A percentile compares a stretch with the other conserved stretches of the same genome.
phyloP scores from a whole-genome alignment of 441 rosid species.

The Erodium chrysanthum region DNA sequence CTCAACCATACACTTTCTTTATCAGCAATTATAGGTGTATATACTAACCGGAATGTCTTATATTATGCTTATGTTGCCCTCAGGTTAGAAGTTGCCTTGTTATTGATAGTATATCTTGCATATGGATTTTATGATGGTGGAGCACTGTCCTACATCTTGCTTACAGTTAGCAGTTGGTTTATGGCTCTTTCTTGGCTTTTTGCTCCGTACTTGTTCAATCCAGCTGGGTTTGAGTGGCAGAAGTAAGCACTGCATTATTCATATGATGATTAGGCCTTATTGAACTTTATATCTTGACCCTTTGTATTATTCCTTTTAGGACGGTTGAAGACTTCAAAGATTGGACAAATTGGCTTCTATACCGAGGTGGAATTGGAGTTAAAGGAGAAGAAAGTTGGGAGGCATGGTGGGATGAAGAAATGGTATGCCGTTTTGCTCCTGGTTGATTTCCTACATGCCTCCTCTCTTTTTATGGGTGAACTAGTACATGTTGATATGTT shows the following conservation, averaged over 20 bases:
- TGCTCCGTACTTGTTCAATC: constrained; percentile 96
- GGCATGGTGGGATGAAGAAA: constrained; percentile 99
- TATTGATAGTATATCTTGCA: constrained; percentile 74
- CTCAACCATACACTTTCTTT: neutral
- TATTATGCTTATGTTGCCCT: constrained; percentile 22
- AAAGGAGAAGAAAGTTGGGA: constrained; percentile 99
- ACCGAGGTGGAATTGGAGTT: constrained; percentile 99
- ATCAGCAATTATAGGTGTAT: neutral
- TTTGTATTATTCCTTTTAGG: constrained; percentile 36
- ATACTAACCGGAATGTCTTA: constrained; percentile 15
- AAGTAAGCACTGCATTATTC: constrained; percentile 46
- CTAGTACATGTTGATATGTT: neutral
- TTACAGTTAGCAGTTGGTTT: constrained; percentile 94
- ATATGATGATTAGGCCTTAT: constrained; percentile 2
- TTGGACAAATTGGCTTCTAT: constrained; percentile 99
- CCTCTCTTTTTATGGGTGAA: neutral
- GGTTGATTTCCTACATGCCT: neutral
- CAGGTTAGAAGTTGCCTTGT: constrained; percentile 82
- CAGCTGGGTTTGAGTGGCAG: constrained; percentile 99
- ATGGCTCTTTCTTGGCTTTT: constrained; percentile 96
- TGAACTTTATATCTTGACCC: constrained; percentile 2
- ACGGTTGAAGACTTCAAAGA: constrained; percentile 94
- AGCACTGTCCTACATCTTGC: constrained; percentile 71
- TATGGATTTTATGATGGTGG: constrained; percentile 82
- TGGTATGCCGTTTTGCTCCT: constrained; percentile 42